phyloP scores from a whole-genome alignment of 192 early-diverging fungal species.

The Dispira simplex region DNA sequence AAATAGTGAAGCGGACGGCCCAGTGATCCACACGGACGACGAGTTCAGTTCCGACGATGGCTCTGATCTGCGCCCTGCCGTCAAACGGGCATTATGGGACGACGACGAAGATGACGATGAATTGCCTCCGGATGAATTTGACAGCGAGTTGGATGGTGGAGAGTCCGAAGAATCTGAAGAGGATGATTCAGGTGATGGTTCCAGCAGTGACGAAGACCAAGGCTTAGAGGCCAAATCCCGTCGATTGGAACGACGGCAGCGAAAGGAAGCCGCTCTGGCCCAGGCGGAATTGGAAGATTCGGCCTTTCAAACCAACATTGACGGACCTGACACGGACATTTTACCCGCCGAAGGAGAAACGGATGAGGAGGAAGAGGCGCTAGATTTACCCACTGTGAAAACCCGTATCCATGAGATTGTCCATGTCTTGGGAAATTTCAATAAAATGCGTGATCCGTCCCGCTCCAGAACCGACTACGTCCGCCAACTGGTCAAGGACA shows the following conservation, averaged over 20 bases:
- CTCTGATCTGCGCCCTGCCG: background rate
- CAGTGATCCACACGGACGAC: background rate
- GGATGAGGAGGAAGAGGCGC: conserved; percentile 40
- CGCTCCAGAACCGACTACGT: conserved; percentile 74
- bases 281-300: conserved; percentile 56
- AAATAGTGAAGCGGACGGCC: conserved; percentile 16
- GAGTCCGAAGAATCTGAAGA: conserved; percentile 29
- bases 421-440: conserved; percentile 80
- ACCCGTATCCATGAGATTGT: conserved; percentile 85
- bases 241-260: conserved; percentile 18
- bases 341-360: conserved; percentile 43
- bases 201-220: conserved; percentile 1
- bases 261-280: conserved; percentile 37
- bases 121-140: conserved; percentile 30
- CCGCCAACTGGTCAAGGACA: conserved; percentile 74
- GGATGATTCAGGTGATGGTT: conserved; percentile 15
- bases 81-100: conserved; percentile 13
- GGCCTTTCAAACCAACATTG: conserved; percentile 62
- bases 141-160: conserved; percentile 23
- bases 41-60: background rate
- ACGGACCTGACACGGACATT: conserved; percentile 41
- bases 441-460: conserved; percentile 53
- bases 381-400: conserved; percentile 60
- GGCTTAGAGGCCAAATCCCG: background rate
- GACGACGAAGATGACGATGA: conserved; percentile 31